Evolutionary conservation across 2,329 filamentous ascomycete genomes (phyloP).

Genomic region (Colletotrichum kahawae): DNA sequence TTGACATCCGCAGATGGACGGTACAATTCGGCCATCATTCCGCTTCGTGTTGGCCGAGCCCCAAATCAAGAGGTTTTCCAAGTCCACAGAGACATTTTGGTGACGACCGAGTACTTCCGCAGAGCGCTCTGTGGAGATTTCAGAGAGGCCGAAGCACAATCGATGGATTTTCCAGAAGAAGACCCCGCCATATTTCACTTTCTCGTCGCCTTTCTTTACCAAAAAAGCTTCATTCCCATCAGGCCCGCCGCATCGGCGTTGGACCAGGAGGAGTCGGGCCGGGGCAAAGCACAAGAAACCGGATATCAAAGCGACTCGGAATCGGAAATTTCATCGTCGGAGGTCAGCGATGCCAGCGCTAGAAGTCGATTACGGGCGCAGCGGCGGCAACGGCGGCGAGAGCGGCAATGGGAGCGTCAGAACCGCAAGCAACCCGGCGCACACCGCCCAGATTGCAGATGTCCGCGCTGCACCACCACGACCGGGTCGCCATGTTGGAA

Average conservation of each 20-base stretch:
- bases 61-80: slow-evolving; percentile 50
- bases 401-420: slow-evolving; percentile 39
- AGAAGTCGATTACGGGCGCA: slow-evolving; percentile 37
- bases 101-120: slow-evolving; percentile 52
- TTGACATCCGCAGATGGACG: slow-evolving; percentile 54
- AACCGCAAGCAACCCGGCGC: slow-evolving; percentile 48
- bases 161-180: slow-evolving; percentile 55
- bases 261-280: slow-evolving; percentile 41
- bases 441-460: slow-evolving; percentile 50
- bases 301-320: slow-evolving; percentile 37
- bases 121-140: slow-evolving; percentile 54
- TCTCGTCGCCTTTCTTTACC: slow-evolving; percentile 55
- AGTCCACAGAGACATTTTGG: slow-evolving; percentile 52
- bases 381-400: slow-evolving; percentile 37
- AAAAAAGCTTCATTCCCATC: slow-evolving; percentile 51
- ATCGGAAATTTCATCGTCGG: slow-evolving; percentile 35
- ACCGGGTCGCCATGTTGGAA: slow-evolving; percentile 45
- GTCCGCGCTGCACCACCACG: slow-evolving; percentile 41
- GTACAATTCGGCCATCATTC: slow-evolving; percentile 50
- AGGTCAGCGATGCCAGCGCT: slow-evolving; percentile 39
- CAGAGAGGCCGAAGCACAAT: slow-evolving; percentile 48
- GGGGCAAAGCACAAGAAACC: slow-evolving; percentile 45
- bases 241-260: slow-evolving; percentile 46
- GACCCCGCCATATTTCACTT: slow-evolving; percentile 57
- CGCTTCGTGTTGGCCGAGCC: slow-evolving; percentile 45